Conservation (phyloP, 441 rosid species). For the Croton setiger region DNA sequence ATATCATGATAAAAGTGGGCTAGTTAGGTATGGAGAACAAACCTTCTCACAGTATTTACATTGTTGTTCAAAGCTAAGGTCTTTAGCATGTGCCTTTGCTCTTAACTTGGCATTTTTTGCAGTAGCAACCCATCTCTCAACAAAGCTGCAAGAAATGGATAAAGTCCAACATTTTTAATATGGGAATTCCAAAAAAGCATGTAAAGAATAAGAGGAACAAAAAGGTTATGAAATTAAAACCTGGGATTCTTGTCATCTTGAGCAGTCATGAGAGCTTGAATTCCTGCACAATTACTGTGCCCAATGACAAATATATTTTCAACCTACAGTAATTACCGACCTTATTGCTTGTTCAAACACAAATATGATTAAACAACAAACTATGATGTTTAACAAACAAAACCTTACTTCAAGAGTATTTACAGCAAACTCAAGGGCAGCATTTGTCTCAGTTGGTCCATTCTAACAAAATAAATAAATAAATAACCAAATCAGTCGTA, state of each 20-base stretch:
- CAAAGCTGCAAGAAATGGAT: slow-evolving; percentile 43
- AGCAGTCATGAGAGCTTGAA: slow-evolving; percentile 86
- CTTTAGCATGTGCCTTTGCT: slow-evolving; percentile 55
- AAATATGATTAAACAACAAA: too few relatives aligned
- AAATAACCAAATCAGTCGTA: neutral
- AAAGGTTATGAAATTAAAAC: slow-evolving; percentile 24
- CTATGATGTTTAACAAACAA: too few relatives aligned
- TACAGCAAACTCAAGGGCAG: slow-evolving; percentile 87
- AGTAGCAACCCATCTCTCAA: slow-evolving; percentile 65
- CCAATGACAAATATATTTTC: slow-evolving; percentile 82
- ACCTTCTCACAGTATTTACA: slow-evolving; percentile 98
- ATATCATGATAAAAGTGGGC: neutral
- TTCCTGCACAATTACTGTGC: slow-evolving; percentile 96
- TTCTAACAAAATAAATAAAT: slow-evolving; percentile 32
- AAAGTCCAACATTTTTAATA: neutral
- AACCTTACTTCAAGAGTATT: slow-evolving; percentile 49
- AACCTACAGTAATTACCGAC: slow-evolving; percentile 49
- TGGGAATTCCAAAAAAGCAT: neutral
- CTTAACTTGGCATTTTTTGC: slow-evolving; percentile 70
- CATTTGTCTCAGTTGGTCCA: slow-evolving; percentile 90
- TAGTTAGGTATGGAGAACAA: neutral
- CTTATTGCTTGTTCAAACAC: neutral
- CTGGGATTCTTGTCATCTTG: slow-evolving; percentile 50
- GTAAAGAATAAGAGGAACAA: neutral
- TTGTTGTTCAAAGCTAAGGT: slow-evolving; percentile 69